A percentile compares a stretch with the other conserved stretches of the same genome.
Evolutionary conservation across 2,329 filamentous ascomycete genomes (phyloP).

Genomic region (Anthostomella pinea): DNA sequence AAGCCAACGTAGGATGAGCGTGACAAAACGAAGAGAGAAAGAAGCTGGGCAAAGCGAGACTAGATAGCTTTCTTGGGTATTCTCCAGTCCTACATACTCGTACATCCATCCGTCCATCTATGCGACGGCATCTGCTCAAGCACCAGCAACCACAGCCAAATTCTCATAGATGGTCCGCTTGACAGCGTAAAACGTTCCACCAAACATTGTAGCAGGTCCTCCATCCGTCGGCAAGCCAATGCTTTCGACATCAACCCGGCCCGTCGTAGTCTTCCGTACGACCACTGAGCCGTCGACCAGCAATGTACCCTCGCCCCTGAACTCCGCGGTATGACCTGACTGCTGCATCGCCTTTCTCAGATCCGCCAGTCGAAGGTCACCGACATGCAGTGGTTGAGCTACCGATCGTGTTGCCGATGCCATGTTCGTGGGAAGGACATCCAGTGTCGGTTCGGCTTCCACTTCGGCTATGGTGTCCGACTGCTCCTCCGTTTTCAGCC

Average conservation of each 20-base stretch:
- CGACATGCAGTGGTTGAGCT: conserved; percentile 88
- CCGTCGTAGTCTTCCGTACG: conserved; percentile 83
- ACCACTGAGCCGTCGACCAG: conserved; percentile 86
- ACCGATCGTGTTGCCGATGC: conserved; percentile 72
- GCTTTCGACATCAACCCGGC: conserved; percentile 83
- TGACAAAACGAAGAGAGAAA: too few species aligned
- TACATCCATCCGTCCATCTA: background rate
- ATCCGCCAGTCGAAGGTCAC: conserved; percentile 86
- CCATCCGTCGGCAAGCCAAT: conserved; percentile 53
- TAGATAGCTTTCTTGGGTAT: conserved; percentile 7
- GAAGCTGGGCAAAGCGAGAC: background rate
- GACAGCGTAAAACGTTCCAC: conserved; percentile 79
- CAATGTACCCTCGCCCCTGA: conserved; percentile 87
- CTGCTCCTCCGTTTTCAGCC: conserved; percentile 44
- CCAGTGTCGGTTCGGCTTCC: conserved; percentile 46
- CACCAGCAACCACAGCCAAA: conserved; percentile 82
- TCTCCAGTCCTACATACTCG: background rate
- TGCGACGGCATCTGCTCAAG: conserved; percentile 35
- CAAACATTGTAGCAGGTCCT: conserved; percentile 41
- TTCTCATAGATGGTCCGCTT: conserved; percentile 91
- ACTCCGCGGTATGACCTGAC: conserved; percentile 83
- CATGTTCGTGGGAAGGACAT: conserved; percentile 56
- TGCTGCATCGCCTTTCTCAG: conserved; percentile 79
- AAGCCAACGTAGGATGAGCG: background rate
- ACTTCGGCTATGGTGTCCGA: conserved; percentile 16